A percentile compares a stretch with the other conserved stretches of the same genome.
Conservation (phyloP, 768 basidiomycete species). For the Pisolithus albus region DNA sequence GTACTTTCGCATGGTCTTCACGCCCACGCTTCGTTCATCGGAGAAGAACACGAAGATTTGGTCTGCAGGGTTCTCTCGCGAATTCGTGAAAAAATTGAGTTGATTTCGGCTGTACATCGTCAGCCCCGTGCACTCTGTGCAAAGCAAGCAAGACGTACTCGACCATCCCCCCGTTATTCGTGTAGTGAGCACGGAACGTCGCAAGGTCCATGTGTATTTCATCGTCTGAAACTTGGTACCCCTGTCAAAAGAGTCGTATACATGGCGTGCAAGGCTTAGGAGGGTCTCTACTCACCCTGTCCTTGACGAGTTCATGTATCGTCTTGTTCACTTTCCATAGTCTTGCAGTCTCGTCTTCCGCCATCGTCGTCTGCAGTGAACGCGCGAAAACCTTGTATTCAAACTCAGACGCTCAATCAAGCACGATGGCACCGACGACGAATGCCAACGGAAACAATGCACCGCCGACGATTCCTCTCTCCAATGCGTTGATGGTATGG, state of each 20-base stretch:
- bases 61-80: slow-evolving; percentile 54
- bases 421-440: slow-evolving; percentile 37
- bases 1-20: slow-evolving; percentile 97
- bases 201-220: slow-evolving; percentile 86
- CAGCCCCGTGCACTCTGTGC: slow-evolving; percentile 3
- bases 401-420: slow-evolving; percentile 44
- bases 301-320: slow-evolving; percentile 91
- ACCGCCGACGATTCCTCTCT: slow-evolving; percentile 36
- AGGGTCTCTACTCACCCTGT: slow-evolving; percentile 56
- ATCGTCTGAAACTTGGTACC: slow-evolving; percentile 89
- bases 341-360: slow-evolving; percentile 77
- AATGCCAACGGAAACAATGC: slow-evolving; percentile 26
- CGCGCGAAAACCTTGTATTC: slow-evolving; percentile 29
- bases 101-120: slow-evolving; percentile 59
- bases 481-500: slow-evolving; percentile 46
- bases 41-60: slow-evolving; percentile 94
- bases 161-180: slow-evolving; percentile 63
- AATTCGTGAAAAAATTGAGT: slow-evolving; percentile 87
- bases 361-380: slow-evolving; percentile 39
- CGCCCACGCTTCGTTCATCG: slow-evolving; percentile 92
- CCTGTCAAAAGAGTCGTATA: slow-evolving; percentile 40
- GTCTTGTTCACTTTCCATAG: slow-evolving; percentile 96
- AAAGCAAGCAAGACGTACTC: slow-evolving; percentile 56
- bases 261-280: slow-evolving; percentile 13
- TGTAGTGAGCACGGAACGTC: slow-evolving; percentile 69